Base-by-base conservation (phyloP, 2,329 filamentous ascomycete species). In the Phyllachora maydis region DNA sequence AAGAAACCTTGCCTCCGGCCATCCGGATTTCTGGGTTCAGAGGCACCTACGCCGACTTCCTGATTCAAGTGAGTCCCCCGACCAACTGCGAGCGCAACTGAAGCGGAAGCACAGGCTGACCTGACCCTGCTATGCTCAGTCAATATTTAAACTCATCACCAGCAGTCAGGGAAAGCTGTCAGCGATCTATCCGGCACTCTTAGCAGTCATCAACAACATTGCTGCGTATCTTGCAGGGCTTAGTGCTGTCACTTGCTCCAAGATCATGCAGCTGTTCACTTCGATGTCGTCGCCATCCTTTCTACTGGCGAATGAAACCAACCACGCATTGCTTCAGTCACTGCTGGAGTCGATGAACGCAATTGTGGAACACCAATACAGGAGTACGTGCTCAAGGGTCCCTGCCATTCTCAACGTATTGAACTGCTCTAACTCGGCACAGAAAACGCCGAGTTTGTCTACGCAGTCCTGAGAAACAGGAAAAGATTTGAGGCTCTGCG, bases 281-380 rank as follows among this genome's bases (percentile, higher is more conserved):
- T 88, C 78, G 16, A 91, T 95, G 77, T 90, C 85, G 6, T 78
- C 82, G 0, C 85, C 88, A 0, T 81, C 77, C 16, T 98, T 95
- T 42, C 53, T 98, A 7, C 56, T 95, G 11, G 81, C 79, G 6
- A 95, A 92, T 36, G 88, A 98, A 28, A 76, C 66, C 18, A 98
- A 98, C 34, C 78, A 95, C 41, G 54, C 57, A 16, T 62, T 95
- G 4, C 56, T 98, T 5, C 64, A 69, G 23, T 83, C 82, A 0
- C 50, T 95, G 14, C 56, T 98, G 7, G 81, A 93, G 40, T 83
- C 81, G 0, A 70, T 95, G 39, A 92, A 88, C 41, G 68, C 79
- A 2, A 75, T 92, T 20, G 56, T 95, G 18, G 88, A 95, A 47
- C 78, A 93, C 42, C 74, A 91, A 39, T 88, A 79, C 40, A 59